phyloP scores from a whole-genome alignment of 148 eudicot species.

The Rhododendron molle region DNA sequence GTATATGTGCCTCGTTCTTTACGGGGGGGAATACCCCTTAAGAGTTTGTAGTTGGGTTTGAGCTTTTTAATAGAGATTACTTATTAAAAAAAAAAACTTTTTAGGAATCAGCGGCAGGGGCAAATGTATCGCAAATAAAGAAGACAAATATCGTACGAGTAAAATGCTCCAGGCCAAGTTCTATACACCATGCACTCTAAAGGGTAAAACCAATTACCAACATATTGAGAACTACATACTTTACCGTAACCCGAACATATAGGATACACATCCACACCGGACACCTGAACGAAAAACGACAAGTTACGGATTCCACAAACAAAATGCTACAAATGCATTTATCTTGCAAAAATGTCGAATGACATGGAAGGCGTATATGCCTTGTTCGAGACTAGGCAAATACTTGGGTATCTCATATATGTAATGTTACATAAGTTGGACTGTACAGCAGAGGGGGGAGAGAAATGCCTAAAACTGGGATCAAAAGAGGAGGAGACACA shows the following conservation, averaged over 20 bases:
- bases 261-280: neutral
- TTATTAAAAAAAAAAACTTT: too few relatives aligned
- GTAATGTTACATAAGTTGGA: neutral
- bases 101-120: too few relatives aligned
- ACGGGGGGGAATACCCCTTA: too few relatives aligned
- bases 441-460: neutral
- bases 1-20: too few relatives aligned
- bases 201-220: neutral
- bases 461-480: neutral
- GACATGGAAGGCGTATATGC: neutral
- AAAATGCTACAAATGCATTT: neutral
- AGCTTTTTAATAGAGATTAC: too few relatives aligned
- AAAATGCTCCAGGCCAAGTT: too few relatives aligned
- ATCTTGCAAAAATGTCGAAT: neutral
- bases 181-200: too few relatives aligned
- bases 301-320: neutral
- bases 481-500: conserved; percentile 66
- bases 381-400: neutral
- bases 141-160: too few relatives aligned
- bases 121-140: too few relatives aligned
- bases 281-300: neutral
- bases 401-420: neutral
- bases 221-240: neutral
- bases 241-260: neutral
- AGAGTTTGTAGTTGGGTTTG: too few relatives aligned